Base-by-base conservation (phyloP, 768 basidiomycete species). In the Tricholoma terreum region DNA sequence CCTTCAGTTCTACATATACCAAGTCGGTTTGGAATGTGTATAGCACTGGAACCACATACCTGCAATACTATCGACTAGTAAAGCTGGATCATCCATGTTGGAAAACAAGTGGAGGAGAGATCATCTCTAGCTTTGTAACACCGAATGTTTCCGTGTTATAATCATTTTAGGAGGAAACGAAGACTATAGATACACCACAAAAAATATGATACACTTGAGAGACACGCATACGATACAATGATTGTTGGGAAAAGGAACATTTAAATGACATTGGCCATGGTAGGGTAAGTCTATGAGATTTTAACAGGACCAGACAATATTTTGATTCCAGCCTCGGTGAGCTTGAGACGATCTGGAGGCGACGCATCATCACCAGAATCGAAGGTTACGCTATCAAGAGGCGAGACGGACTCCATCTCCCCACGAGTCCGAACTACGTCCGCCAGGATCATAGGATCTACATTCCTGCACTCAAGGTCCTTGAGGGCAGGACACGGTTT, bases 381-480 rank as follows among this genome's bases (percentile, higher is more conserved):
- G 6, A 71, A 51, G 11, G 60, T 57, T 17, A 67, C 58, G 19
- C 57, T 58, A 31, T 55, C 50, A 7, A 72, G 53, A 1, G 62
- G 60, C 9, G 35, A 27, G 33, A 55, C 49, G 12, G 22, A 52
- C 8, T n/a, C 58, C 2, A 45, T 15, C 10, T 36, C 14, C 2
- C 54, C 46, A 1, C 73, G 63, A 0, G 62, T 61, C 4, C 58
- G 22, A 22, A 73, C 60, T 15, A 66, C 51, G 6, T 64, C 57
- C 9, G 64, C 45, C 7, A 73, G 46, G 40, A 59, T 21, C 1
- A 59, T 61, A 2, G 66, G 49, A 52, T 71, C 62, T 30, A 70
- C 58, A 50, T 71, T 65, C 48, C 67, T 65, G 55, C 70, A 73
- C 46, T 66, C 58, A 4, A 75, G 56, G 46, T 65, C 59, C 19